Percentiles rank a stretch among this genome's conserved stretches.
phyloP scores from a whole-genome alignment of 306 rosid species.

The Cucumis sativus region DNA sequence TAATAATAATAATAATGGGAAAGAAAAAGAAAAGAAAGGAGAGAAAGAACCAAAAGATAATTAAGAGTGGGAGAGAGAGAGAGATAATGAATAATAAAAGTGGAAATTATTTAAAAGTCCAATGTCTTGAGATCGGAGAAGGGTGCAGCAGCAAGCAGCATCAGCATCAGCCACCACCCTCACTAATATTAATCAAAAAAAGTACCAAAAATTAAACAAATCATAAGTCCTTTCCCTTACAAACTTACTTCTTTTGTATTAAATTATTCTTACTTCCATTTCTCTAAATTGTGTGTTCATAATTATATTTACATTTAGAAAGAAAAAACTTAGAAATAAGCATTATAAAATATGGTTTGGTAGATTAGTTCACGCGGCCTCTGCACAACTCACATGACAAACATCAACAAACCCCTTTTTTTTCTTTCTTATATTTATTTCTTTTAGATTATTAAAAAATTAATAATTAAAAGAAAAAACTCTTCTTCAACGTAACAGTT shows the following conservation, averaged over 20 bases:
- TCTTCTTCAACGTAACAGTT: not conserved
- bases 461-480: too few relatives aligned
- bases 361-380: conserved; percentile 5
- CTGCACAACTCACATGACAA: conserved; percentile 1
- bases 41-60: not conserved
- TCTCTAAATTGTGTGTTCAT: not conserved
- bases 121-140: conserved; percentile 41
- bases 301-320: not conserved
- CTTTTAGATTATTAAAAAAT: too few relatives aligned
- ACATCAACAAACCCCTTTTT: not conserved
- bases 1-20: too few relatives aligned
- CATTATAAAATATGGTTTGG: not conserved
- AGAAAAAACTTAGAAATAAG: not conserved
- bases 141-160: not conserved
- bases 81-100: not conserved
- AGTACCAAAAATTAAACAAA: not conserved
- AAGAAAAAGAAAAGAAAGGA: not conserved
- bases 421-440: not conserved
- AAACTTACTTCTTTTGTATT: not conserved
- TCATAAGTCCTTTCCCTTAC: not conserved
- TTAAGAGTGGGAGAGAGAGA: not conserved
- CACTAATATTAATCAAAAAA: not conserved
- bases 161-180: conserved; percentile 15
- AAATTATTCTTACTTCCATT: not conserved
- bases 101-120: not conserved